Evolutionary conservation across 306 rosid genomes (phyloP).

Genomic region (Cucurbita moschata): DNA sequence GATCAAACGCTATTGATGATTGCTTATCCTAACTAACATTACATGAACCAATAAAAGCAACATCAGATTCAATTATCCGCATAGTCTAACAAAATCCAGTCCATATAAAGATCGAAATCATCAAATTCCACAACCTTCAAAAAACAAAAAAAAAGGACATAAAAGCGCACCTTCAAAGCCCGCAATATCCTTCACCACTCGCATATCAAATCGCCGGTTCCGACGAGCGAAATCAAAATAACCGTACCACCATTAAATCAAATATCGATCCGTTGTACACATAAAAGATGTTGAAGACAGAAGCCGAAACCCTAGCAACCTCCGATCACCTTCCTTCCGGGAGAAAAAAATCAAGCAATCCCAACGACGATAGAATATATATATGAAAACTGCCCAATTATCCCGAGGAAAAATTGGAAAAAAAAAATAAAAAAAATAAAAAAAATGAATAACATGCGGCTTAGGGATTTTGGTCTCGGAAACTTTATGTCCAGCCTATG

Average conservation of each 20-base stretch:
- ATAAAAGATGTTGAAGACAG: conserved; percentile 6
- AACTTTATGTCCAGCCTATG: neutral
- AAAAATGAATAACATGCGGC: neutral
- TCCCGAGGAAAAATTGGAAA: neutral
- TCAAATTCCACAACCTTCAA: neutral
- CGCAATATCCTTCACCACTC: neutral
- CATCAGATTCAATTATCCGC: neutral
- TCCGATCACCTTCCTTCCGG: conserved; percentile 15
- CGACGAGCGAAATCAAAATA: neutral
- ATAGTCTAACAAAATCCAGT: neutral
- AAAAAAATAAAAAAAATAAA: no score
- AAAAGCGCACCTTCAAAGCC: neutral
- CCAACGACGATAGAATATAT: neutral
- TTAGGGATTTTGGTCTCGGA: neutral
- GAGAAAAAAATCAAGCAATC: conserved; percentile 11
- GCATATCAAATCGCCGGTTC: conserved; percentile 2
- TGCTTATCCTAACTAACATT: neutral
- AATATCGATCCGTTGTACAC: neutral
- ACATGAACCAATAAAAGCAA: neutral
- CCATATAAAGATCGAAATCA: neutral
- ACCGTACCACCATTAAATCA: neutral
- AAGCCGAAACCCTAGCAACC: conserved; percentile 50
- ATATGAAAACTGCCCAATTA: neutral
- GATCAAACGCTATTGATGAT: neutral
- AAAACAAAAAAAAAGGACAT: neutral